Percentiles rank a stretch among this genome's conserved stretches.
These are phyloP conservation scores for Flaveria sonorensis DNA, from an alignment of 129 eudicot genomes.

Conservation along the genomic window DNA sequence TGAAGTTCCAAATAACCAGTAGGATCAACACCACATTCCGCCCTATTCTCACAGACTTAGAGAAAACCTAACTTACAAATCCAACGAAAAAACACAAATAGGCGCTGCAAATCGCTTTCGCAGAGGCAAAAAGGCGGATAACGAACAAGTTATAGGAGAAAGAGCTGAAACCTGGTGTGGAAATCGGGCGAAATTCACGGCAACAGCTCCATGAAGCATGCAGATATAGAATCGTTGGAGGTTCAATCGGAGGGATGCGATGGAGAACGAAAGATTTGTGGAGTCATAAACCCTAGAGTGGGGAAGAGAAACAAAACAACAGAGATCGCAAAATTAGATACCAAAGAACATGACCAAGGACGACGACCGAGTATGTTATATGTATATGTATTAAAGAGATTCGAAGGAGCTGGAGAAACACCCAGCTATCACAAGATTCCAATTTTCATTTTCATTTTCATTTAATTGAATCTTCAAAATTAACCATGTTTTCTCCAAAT, in stretches of 20 bases:
- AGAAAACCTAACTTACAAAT: slow-evolving; percentile 34
- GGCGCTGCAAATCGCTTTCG: background rate
- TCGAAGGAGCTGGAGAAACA: slow-evolving; percentile 27
- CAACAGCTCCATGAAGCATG: slow-evolving; percentile 33
- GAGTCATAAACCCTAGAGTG: slow-evolving; percentile 37
- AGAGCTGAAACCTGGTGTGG: slow-evolving; percentile 34
- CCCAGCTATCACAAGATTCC: slow-evolving; percentile 40
- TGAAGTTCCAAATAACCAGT: background rate
- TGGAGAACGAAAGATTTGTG: slow-evolving; percentile 11
- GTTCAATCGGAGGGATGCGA: slow-evolving; percentile 12
- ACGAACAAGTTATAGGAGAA: slow-evolving; percentile 21
- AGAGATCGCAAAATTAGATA: slow-evolving; percentile 37
- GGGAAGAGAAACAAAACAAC: slow-evolving; percentile 11
- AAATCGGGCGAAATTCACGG: slow-evolving; percentile 25
- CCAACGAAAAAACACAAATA: background rate
- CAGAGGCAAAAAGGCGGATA: slow-evolving; percentile 15
- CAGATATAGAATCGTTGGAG: slow-evolving; percentile 19
- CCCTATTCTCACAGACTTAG: slow-evolving; percentile 6
- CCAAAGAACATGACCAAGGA: slow-evolving; percentile 32
- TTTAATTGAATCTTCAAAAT: background rate
- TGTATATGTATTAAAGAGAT: slow-evolving; percentile 12
- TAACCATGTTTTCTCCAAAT: background rate
- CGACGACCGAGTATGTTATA: slow-evolving; percentile 37
- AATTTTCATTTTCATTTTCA: background rate
- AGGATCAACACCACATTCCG: slow-evolving; percentile 34